These are phyloP conservation scores for Ustilago bromivora DNA, from an alignment of 1,284 basidiomycete species.

Conservation along the genomic window DNA sequence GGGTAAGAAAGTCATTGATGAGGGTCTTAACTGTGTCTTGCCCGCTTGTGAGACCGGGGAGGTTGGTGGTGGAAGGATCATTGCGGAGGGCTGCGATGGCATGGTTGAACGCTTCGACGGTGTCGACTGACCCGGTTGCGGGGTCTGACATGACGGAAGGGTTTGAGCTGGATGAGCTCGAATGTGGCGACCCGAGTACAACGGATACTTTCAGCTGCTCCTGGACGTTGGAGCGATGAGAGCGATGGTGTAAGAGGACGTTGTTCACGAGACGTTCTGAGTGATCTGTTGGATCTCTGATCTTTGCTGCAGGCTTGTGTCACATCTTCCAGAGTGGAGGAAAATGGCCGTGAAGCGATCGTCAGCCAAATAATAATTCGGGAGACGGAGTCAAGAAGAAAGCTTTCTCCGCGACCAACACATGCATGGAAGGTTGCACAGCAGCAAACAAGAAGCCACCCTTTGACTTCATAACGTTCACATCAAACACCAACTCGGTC, in stretches of 20 bases:
- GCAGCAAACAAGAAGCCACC: slow-evolving; percentile 15
- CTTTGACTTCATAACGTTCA: not conserved
- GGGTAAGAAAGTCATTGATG: slow-evolving; percentile 37
- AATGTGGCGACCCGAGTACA: not conserved
- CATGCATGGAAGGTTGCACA: not conserved
- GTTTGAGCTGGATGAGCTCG: not conserved
- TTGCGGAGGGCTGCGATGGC: slow-evolving; percentile 30
- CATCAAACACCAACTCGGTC: not conserved
- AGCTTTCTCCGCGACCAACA: slow-evolving; percentile 5
- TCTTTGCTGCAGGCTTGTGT: slow-evolving; percentile 20
- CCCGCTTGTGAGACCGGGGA: not conserved
- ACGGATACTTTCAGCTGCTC: too few species aligned
- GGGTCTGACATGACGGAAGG: slow-evolving; percentile 18
- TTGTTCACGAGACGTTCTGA: not conserved
- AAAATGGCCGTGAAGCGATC: slow-evolving; percentile 5
- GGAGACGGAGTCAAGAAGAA: slow-evolving; percentile 16
- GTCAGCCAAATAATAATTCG: slow-evolving; percentile 5
- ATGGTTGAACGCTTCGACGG: slow-evolving; percentile 34
- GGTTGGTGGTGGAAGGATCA: not conserved
- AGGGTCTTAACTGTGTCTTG: slow-evolving; percentile 26
- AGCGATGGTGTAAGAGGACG: not conserved
- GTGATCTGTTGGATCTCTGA: not conserved
- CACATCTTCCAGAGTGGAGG: slow-evolving; percentile 21
- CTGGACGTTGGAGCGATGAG: too few species aligned
- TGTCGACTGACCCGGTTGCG: not conserved